Base-by-base conservation (phyloP, 2,329 filamentous ascomycete genomes). In the Sclerotinia spermophila region DNA sequence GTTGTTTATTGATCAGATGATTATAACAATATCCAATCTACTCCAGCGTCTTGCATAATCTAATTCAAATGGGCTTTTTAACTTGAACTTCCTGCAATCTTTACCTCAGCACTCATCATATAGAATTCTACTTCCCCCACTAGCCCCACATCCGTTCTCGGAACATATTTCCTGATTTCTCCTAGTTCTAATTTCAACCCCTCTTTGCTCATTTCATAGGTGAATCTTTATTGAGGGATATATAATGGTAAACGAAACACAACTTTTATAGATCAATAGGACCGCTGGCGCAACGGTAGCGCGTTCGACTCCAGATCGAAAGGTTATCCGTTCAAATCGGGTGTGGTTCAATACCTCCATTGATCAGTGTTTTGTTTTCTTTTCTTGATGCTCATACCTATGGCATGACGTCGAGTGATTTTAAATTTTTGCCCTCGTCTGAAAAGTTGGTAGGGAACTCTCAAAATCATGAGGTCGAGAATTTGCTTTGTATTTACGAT, bases 251-350 rank as follows among this genome's bases (percentile, higher is more conserved):
- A 35, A n/a, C 0, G 7, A 19, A 13, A 1, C 3, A 0, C 0
- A 0, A 0, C n/a, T n/a, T 0, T 0, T 0, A 0, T 5, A 65
- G 33, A 42, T 66, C 35, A 66, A 53, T 40, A 66, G 62, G 68
- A 72, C 71, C 68, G 71, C 71, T 72, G 71, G 71, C 71, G 73
- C 73, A 74, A 74, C 73, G 73, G 73, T 74, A 74, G 72, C 74
- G 74, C 74, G 74, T 75, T 73, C 74, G 76, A 75, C 73, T 78
- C 76, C 76, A 78, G 76, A 78, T 72, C 76, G 74, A 76, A 78
- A 78, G 76, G 76, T 78, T 78, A 73, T 77, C 76, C 72, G 76
- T 77, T 77, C 76, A 77, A 78, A 78, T 78, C 76, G 71, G 76
- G 75, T 73, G 70, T 70, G 74, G 73, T 74, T 77, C 74, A 75